A percentile compares a stretch with the other conserved stretches of the same genome.
Conservation (phyloP, 306 rosid genomes). For the Erythrophleum fordii region DNA sequence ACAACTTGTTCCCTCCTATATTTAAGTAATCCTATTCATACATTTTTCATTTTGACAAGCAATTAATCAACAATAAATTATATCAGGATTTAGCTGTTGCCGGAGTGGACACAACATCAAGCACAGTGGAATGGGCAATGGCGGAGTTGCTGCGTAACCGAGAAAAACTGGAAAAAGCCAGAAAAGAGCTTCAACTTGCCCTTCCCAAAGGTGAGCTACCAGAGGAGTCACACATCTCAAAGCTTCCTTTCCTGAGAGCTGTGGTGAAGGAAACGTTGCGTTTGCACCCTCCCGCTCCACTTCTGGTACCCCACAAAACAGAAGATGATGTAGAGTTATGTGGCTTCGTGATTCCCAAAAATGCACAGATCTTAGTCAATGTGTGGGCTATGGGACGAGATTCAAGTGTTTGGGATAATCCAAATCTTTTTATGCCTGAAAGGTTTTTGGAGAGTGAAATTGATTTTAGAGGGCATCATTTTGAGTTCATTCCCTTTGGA, state of each 20-base stretch:
- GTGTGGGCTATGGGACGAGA: too few relatives aligned
- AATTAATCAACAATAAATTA: background rate
- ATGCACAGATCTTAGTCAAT: constrained; percentile 25
- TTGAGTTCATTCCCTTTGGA: constrained; percentile 23
- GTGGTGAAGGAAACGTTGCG: too few relatives aligned
- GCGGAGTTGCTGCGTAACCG: constrained; percentile 32
- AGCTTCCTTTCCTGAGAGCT: too few relatives aligned
- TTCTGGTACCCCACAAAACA: constrained; percentile 31
- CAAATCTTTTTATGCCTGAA: too few relatives aligned
- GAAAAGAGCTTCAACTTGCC: constrained; percentile 5
- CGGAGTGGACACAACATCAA: constrained; percentile 39
- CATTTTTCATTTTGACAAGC: too few relatives aligned
- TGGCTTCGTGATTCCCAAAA: constrained; percentile 32
- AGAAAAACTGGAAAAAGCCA: constrained; percentile 5
- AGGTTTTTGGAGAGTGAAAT: too few relatives aligned
- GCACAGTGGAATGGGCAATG: too few relatives aligned
- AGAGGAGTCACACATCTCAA: constrained; percentile 30
- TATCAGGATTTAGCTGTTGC: constrained; percentile 38
- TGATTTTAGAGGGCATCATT: too few relatives aligned
- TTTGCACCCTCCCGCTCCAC: constrained; percentile 38
- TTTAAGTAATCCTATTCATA: too few relatives aligned
- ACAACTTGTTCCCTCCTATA: too few relatives aligned
- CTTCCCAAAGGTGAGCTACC: background rate
- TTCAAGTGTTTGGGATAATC: too few relatives aligned
- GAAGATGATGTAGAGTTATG: constrained; percentile 1